A percentile compares a stretch with the other conserved stretches of the same genome.
phyloP scores from a whole-genome alignment of 148 eudicot species.

The Rhododendron henanense region DNA sequence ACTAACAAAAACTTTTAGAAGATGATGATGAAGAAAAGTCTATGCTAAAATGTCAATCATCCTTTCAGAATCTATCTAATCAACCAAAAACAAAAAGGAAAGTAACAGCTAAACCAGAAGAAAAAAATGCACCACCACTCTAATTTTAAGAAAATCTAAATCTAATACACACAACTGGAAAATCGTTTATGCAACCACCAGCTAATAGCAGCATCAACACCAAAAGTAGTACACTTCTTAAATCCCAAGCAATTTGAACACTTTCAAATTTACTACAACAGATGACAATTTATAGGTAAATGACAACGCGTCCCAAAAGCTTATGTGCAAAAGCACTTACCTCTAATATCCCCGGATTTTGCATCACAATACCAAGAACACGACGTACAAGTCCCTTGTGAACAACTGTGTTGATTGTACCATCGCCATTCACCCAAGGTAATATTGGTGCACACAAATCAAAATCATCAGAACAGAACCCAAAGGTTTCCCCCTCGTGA shows the following conservation, averaged over 20 bases:
- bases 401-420: conserved; percentile 66
- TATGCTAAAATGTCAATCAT: neutral
- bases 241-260: neutral
- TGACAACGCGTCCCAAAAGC: neutral
- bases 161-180: neutral
- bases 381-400: conserved; percentile 81
- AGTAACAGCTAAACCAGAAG: neutral
- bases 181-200: neutral
- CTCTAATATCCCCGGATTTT: conserved; percentile 87
- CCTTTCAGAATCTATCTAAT: neutral
- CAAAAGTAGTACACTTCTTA: neutral
- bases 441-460: conserved; percentile 54
- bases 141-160: neutral
- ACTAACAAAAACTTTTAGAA: neutral
- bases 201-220: neutral
- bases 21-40: neutral
- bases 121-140: neutral
- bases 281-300: neutral
- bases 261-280: neutral
- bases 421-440: conserved; percentile 97
- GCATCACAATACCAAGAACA: conserved; percentile 78
- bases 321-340: conserved; percentile 22
- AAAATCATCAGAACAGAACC: conserved; percentile 24
- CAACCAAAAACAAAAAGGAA: neutral
- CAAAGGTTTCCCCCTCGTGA: conserved; percentile 24